Evolutionary conservation across 164 flowering plant species (phyloP).

Genomic region (Platanus orientalis): DNA sequence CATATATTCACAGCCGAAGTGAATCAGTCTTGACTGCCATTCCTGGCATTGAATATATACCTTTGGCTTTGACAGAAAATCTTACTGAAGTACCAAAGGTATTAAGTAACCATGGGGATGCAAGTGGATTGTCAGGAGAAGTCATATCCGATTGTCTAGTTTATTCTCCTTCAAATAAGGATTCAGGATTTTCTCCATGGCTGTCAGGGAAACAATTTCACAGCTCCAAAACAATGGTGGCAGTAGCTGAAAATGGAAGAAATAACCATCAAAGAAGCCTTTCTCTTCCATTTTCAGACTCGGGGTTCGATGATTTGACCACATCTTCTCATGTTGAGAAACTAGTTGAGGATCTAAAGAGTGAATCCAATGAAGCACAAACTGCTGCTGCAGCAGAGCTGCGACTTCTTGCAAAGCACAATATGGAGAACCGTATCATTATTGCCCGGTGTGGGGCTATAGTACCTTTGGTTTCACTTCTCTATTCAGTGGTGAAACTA

Average conservation of each 20-base stretch:
- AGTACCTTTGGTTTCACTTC: slow-evolving; percentile 52
- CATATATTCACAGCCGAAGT: slow-evolving; percentile 61
- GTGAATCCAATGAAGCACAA: slow-evolving; percentile 51
- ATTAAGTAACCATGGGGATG: slow-evolving; percentile 31
- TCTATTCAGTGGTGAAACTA: slow-evolving; percentile 45
- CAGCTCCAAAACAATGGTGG: slow-evolving; percentile 27
- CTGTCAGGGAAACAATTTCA: slow-evolving; percentile 30
- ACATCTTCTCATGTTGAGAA: slow-evolving; percentile 51
- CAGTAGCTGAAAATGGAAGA: slow-evolving; percentile 30
- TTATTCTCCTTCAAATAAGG: slow-evolving; percentile 26
- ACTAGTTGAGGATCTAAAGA: slow-evolving; percentile 58
- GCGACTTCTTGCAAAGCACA: slow-evolving; percentile 72
- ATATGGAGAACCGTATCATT: slow-evolving; percentile 65
- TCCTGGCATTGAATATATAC: slow-evolving; percentile 49
- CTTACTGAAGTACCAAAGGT: slow-evolving; percentile 33
- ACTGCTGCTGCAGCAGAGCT: slow-evolving; percentile 71
- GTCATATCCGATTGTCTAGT: slow-evolving; percentile 30
- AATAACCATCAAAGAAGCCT: slow-evolving; percentile 22
- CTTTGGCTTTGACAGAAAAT: slow-evolving; percentile 15
- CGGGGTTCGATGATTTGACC: slow-evolving; percentile 40
- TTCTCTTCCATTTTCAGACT: slow-evolving; percentile 34
- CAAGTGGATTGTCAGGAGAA: slow-evolving; percentile 44
- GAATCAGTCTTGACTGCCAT: slow-evolving; percentile 66
- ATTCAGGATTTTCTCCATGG: slow-evolving; percentile 28
- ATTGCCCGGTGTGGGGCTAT: slow-evolving; percentile 79